Evolutionary conservation across 805 yeast species (phyloP).

Genomic region (Candida pseudofarinosa): DNA sequence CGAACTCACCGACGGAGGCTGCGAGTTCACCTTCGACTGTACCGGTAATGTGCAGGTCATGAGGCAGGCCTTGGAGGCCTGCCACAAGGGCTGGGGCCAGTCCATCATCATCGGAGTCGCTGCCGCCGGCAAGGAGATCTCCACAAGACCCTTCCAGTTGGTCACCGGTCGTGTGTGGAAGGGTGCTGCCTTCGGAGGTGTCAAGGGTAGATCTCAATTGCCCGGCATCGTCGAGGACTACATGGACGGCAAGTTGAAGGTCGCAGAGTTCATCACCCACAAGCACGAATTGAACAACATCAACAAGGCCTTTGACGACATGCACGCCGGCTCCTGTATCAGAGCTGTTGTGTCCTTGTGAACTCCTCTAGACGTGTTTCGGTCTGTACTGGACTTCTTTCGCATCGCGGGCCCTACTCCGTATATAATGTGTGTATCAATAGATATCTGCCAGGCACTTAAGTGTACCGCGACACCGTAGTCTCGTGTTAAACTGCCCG

Average conservation of each 20-base stretch:
- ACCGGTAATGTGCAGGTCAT: slow-evolving; percentile 94
- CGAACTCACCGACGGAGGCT: slow-evolving; percentile 94
- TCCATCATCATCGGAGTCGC: slow-evolving; percentile 97
- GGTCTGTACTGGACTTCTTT: too few species aligned
- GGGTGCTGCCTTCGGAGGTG: slow-evolving; percentile 99
- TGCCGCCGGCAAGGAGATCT: slow-evolving; percentile 94
- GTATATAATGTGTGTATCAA: neutral
- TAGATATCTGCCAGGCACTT: too few species aligned
- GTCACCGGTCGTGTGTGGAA: slow-evolving; percentile 99
- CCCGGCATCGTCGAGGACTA: slow-evolving; percentile 88
- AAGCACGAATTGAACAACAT: slow-evolving; percentile 73
- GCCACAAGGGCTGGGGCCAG: slow-evolving; percentile 99
- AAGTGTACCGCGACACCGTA: too few species aligned
- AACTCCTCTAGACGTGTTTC: slow-evolving; percentile 1
- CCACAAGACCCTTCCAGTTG: slow-evolving; percentile 97
- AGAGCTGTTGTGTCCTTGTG: slow-evolving; percentile 75
- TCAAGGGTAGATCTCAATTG: slow-evolving; percentile 94
- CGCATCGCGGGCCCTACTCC: too few species aligned
- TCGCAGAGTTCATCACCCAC: slow-evolving; percentile 94
- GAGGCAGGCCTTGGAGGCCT: slow-evolving; percentile 95
- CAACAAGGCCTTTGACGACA: slow-evolving; percentile 87
- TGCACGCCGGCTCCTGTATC: slow-evolving; percentile 91
- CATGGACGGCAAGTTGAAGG: slow-evolving; percentile 73
- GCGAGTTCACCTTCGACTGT: slow-evolving; percentile 95
- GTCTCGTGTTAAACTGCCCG: too few species aligned